phyloP scores from a whole-genome alignment of 1,284 basidiomycete species.

The Malassezia equina region DNA sequence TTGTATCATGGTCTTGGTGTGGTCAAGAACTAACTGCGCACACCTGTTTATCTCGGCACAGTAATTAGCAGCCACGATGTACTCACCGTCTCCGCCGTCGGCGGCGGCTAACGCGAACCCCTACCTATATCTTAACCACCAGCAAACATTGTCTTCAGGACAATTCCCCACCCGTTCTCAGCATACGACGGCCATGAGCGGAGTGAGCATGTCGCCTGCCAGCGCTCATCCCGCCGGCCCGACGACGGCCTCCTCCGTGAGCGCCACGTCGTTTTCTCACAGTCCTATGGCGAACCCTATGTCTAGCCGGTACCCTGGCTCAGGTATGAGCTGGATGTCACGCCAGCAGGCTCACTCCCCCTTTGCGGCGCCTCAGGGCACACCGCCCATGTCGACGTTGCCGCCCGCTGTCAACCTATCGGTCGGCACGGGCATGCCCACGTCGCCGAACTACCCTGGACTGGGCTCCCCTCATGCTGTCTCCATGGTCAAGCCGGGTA shows the following conservation, averaged over 20 bases:
- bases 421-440: conserved; percentile 23
- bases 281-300: neutral
- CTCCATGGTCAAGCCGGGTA: conserved; percentile 28
- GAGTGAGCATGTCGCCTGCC: neutral
- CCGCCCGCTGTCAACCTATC: conserved; percentile 31
- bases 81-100: conserved; percentile 17
- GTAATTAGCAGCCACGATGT: conserved; percentile 2
- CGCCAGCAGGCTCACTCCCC: conserved; percentile 5
- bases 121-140: conserved; percentile 16
- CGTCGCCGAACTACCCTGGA: conserved; percentile 30
- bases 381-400: conserved; percentile 36
- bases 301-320: neutral
- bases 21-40: conserved; percentile 2
- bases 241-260: neutral
- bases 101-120: conserved; percentile 12
- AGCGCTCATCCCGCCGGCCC: neutral
- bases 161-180: neutral
- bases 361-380: conserved; percentile 27
- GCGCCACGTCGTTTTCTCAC: neutral
- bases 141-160: conserved; percentile 4
- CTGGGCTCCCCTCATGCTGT: conserved; percentile 28
- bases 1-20: conserved; percentile 10
- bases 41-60: neutral
- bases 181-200: neutral
- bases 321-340: conserved; percentile 10